These are phyloP conservation scores for Pestalotiopsis sp. DNA, from an alignment of 2,329 filamentous ascomycete genomes.

Conservation along the genomic window DNA sequence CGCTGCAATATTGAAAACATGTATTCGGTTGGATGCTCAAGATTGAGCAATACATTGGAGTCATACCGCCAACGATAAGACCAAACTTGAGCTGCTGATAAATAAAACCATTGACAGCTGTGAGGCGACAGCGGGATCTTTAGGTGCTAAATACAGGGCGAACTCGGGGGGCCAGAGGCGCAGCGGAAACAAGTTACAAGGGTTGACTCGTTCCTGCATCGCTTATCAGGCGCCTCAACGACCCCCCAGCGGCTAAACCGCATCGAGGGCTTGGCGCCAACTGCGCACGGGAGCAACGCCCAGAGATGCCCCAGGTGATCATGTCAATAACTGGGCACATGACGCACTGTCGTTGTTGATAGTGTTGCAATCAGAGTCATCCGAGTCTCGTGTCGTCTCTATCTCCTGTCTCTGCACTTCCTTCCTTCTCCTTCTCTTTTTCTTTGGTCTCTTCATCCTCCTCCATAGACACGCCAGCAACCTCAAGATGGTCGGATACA, in stretches of 20 bases:
- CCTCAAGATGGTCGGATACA: constrained; percentile 14
- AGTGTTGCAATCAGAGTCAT: background rate
- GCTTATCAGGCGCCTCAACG: background rate
- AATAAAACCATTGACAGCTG: background rate
- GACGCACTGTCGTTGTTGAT: constrained; percentile 6
- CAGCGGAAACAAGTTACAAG: background rate
- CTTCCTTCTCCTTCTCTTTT: background rate
- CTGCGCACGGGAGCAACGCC: background rate
- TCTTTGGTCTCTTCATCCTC: background rate
- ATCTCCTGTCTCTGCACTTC: background rate
- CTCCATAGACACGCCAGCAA: background rate
- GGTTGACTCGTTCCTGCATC: background rate
- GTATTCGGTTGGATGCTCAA: too few relatives aligned
- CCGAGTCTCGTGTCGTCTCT: background rate
- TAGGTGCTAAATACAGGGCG: background rate
- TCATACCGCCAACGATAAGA: background rate
- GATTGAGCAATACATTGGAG: background rate
- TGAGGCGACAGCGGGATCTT: background rate
- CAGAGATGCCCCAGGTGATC: background rate
- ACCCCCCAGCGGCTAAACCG: background rate
- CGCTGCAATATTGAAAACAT: too few relatives aligned
- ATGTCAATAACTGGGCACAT: constrained; percentile 14
- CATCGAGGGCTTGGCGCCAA: background rate
- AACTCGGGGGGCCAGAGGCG: background rate
- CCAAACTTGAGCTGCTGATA: background rate